These are phyloP conservation scores for Stephania cephalantha DNA, from an alignment of 164 flowering plant species.

Conservation along the genomic window DNA sequence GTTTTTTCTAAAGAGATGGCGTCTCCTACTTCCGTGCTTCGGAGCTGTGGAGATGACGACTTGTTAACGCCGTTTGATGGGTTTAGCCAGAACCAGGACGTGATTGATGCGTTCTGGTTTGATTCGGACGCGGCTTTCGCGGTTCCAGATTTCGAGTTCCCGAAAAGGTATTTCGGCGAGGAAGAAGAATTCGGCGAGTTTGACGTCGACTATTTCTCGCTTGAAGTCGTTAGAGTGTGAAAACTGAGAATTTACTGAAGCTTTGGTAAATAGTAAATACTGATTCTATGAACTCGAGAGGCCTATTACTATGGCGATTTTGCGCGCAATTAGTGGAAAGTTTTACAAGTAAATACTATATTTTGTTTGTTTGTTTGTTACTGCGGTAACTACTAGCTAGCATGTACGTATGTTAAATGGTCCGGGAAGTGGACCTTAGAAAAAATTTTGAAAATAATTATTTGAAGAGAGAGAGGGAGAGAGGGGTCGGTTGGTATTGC, in stretches of 20 bases:
- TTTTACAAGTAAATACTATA: background rate
- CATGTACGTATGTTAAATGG: background rate
- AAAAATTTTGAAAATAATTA: too few relatives aligned
- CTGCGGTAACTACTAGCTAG: background rate
- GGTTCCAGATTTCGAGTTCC: constrained; percentile 20
- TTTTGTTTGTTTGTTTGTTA: background rate
- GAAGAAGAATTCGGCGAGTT: constrained; percentile 39
- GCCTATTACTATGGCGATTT: background rate
- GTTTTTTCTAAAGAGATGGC: background rate
- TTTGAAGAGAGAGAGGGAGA: background rate
- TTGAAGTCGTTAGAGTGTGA: constrained; percentile 5
- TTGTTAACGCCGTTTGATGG: constrained; percentile 22
- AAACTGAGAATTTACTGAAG: background rate
- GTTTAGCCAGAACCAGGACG: constrained; percentile 20
- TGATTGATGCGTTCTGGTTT: constrained; percentile 31
- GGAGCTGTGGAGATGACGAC: constrained; percentile 19
- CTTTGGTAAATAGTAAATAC: background rate
- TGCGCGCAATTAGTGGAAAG: background rate
- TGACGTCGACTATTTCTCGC: constrained; percentile 32
- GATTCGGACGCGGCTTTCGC: constrained; percentile 23
- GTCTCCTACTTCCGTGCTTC: constrained; percentile 64
- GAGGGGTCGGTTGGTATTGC: background rate
- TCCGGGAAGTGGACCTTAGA: background rate
- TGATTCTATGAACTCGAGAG: too few relatives aligned
- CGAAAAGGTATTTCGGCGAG: constrained; percentile 14